Conservation (phyloP, 1,284 basidiomycete genomes). For the Tilletia horrida region DNA sequence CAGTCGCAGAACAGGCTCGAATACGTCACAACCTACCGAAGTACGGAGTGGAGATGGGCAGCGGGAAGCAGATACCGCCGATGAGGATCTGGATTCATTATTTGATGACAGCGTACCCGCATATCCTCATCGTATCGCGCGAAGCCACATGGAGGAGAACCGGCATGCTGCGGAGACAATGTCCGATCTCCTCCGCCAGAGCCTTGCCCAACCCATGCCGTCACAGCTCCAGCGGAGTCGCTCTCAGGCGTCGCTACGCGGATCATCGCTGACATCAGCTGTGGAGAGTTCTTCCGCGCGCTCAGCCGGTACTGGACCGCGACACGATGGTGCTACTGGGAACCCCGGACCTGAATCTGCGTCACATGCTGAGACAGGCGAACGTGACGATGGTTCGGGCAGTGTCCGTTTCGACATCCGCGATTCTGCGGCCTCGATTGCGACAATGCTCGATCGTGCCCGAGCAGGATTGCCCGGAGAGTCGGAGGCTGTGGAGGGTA, state of each 20-base stretch:
- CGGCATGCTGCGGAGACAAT: background rate
- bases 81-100: background rate
- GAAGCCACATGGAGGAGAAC: too few species aligned
- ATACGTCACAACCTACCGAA: too few species aligned
- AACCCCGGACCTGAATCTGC: too few species aligned
- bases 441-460: slow-evolving; percentile 1
- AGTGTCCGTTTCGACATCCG: slow-evolving; percentile 15
- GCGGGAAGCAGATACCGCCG: too few species aligned
- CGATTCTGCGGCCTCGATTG: background rate
- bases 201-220: background rate
- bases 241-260: background rate
- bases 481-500: background rate
- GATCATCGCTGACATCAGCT: too few species aligned
- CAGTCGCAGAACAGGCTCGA: too few species aligned
- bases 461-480: background rate
- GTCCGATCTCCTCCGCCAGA: background rate
- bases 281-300: too few species aligned
- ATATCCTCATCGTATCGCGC: background rate
- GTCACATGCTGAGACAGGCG: too few species aligned
- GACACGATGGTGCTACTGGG: too few species aligned
- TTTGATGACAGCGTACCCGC: background rate
- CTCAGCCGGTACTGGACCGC: too few species aligned
- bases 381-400: too few species aligned
- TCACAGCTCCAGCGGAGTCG: background rate
- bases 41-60: too few species aligned